These are phyloP conservation scores for Serendipita sp. DNA, from an alignment of 768 basidiomycete genomes.

Conservation along the genomic window DNA sequence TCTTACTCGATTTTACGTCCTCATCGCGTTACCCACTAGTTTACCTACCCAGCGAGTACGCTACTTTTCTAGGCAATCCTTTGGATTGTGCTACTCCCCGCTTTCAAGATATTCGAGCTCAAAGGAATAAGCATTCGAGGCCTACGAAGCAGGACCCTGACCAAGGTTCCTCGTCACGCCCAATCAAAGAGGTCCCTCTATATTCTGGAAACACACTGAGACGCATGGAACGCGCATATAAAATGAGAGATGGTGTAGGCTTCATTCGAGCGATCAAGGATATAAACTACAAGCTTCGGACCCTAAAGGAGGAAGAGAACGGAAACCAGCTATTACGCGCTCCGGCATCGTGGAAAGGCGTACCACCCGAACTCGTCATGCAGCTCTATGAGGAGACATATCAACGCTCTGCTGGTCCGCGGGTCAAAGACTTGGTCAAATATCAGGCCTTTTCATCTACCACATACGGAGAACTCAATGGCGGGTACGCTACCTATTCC, in stretches of 20 bases:
- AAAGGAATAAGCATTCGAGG: background rate
- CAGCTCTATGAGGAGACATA: constrained; percentile 83
- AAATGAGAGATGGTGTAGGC: constrained; percentile 51
- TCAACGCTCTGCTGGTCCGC: constrained; percentile 82
- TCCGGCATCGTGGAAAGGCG: constrained; percentile 35
- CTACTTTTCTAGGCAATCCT: background rate
- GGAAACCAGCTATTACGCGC: constrained; percentile 10
- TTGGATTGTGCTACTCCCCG: background rate
- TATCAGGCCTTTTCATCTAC: constrained; percentile 75
- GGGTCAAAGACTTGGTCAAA: constrained; percentile 59
- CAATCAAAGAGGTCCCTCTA: background rate
- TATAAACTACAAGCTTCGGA: constrained; percentile 46
- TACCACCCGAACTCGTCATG: constrained; percentile 52
- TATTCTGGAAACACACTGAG: constrained; percentile 32
- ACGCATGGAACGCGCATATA: constrained; percentile 51
- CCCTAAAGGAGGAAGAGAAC: constrained; percentile 29
- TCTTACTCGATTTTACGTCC: too few species aligned
- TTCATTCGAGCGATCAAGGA: constrained; percentile 46
- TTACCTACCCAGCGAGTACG: background rate
- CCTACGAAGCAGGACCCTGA: background rate
- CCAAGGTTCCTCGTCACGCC: background rate
- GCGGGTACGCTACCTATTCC: constrained; percentile 27
- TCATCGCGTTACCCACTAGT: background rate
- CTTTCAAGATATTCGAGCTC: background rate
- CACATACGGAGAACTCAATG: constrained; percentile 84